Conservation (phyloP, 2,329 filamentous ascomycete species). For the Colletotrichum lupini region DNA sequence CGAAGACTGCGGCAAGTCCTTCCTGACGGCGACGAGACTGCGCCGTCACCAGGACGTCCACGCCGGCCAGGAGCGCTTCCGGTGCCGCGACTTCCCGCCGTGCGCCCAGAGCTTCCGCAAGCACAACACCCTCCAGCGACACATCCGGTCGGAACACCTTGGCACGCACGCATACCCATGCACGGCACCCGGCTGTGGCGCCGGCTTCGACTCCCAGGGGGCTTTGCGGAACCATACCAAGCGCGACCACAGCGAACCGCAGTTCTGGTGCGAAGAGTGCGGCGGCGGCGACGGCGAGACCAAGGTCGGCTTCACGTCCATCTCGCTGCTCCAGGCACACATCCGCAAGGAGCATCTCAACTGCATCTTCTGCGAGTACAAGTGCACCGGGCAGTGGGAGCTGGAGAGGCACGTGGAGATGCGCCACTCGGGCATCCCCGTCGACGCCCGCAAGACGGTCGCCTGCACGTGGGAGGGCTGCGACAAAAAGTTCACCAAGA, state of each 20-base stretch:
- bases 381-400: conserved; percentile 73
- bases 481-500: conserved; percentile 81
- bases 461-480: conserved; percentile 77
- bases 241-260: conserved; percentile 74
- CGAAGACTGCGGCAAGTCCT: conserved; percentile 80
- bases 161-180: conserved; percentile 79
- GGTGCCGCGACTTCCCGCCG: conserved; percentile 75
- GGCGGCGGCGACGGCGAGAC: conserved; percentile 52
- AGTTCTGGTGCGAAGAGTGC: conserved; percentile 85
- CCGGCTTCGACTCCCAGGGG: conserved; percentile 78
- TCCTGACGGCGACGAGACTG: conserved; percentile 82
- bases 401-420: conserved; percentile 83
- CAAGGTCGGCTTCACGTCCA: conserved; percentile 75
- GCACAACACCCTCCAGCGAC: conserved; percentile 84
- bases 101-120: conserved; percentile 88
- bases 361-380: conserved; percentile 80
- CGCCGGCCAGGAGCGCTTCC: conserved; percentile 78
- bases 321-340: conserved; percentile 78
- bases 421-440: conserved; percentile 72
- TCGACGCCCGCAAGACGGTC: conserved; percentile 73
- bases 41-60: conserved; percentile 84
- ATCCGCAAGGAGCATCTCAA: conserved; percentile 77
- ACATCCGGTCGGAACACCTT: conserved; percentile 82
- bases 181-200: conserved; percentile 67
- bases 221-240: conserved; percentile 78